Base-by-base conservation (phyloP, 768 basidiomycete genomes). In the Suillus alpinus region DNA sequence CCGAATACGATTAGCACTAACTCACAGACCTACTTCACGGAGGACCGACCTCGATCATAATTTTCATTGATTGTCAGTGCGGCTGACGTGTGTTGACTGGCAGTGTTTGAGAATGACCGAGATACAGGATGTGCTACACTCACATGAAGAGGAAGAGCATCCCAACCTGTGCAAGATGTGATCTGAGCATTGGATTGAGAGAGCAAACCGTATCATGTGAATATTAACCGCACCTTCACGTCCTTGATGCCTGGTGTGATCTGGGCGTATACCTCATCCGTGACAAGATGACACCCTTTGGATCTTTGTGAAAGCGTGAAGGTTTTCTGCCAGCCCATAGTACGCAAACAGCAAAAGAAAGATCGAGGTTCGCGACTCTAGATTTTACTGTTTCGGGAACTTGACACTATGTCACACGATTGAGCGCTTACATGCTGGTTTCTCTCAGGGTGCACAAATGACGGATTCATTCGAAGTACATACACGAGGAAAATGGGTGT, bases 91-190 rank as follows among this genome's bases (percentile, higher is more conserved):
- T 95, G 91, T 71, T 86, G 84, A 51, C 84, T 86, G 62, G 81
- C 75, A 52, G 75, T 74, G 59, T 41, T 59, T 60, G 36, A 62
- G 36, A 58, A 68, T 66, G 40, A 57, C 64, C 16, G 26, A 32
- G 29, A 31, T 47, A 36, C 5, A 23, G 31, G 51, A 37, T 16
- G 31, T 31, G 29, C 37, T 34, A 59, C 50, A 76, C 86, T 64
- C 71, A 88, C 91, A 96, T 92, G 76, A 94, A 94, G 39, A 97
- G 83, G 73, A 89, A 92, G 56, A 95, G 75, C 82, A 97, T 92
- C 37, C 95, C 95, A 65, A 88, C 82, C 88, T 94, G 59, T 10
- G 53, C 53, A n/a, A 9, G 36, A 55, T 53, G 14, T 53, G 44
- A 56, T 56, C 50, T 20, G n/a, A 57, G 31, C 26, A 23, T 6